phyloP scores from a whole-genome alignment of 495 filamentous ascomycete species.

The Annulohypoxylon nitens region DNA sequence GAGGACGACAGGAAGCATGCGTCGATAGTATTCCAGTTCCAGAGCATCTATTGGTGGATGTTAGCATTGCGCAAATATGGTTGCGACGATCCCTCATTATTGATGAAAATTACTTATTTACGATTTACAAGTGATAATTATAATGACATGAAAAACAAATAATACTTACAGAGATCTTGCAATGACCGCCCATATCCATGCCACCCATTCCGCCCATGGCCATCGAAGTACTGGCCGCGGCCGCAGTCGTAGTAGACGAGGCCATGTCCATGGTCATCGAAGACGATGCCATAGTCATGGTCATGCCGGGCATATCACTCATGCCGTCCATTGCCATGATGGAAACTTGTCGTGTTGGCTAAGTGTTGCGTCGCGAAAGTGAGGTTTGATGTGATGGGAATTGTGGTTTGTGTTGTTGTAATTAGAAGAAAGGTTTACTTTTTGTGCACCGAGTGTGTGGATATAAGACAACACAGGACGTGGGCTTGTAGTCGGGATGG shows the following conservation, averaged over 20 bases:
- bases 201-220: slow-evolving; percentile 42
- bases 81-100: neutral
- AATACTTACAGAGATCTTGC: slow-evolving; percentile 37
- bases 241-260: slow-evolving; percentile 5
- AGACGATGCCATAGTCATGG: slow-evolving; percentile 12
- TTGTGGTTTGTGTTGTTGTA: slow-evolving; percentile 1
- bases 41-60: slow-evolving; percentile 69
- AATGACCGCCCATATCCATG: slow-evolving; percentile 30
- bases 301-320: slow-evolving; percentile 25
- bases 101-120: neutral
- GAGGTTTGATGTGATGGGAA: slow-evolving; percentile 8
- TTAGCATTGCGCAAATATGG: neutral
- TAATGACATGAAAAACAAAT: neutral
- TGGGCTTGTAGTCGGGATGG: neutral
- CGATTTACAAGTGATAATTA: neutral
- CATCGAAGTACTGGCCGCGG: slow-evolving; percentile 49
- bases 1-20: slow-evolving; percentile 73
- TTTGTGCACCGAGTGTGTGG: neutral
- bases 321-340: neutral
- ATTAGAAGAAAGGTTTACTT: neutral
- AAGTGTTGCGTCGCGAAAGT: neutral
- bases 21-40: slow-evolving; percentile 80
- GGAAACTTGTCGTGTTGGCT: neutral
- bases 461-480: neutral
- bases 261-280: slow-evolving; percentile 4